Evolutionary conservation across 352 stramenopile species (phyloP).

Genomic region (Pythium brassicae): DNA sequence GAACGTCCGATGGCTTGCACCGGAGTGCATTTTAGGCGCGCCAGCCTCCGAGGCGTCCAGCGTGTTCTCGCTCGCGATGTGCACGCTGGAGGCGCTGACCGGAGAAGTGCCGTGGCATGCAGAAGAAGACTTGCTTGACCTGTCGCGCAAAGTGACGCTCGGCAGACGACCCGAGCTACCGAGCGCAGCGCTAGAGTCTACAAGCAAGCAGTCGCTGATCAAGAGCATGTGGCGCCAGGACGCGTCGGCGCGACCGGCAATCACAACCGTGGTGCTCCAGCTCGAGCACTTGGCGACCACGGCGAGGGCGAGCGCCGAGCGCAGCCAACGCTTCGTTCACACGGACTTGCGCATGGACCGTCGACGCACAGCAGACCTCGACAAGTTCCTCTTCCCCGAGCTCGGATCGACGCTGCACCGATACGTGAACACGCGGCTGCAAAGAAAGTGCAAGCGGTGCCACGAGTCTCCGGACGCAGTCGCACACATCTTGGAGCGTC

Average conservation of each 20-base stretch:
- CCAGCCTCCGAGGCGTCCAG: neutral
- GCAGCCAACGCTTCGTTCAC: too few relatives aligned
- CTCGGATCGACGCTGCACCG: neutral
- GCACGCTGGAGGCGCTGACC: neutral
- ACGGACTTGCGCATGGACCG: too few relatives aligned
- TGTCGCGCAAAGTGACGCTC: neutral
- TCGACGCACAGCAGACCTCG: neutral
- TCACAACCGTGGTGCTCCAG: neutral
- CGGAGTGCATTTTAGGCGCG: neutral
- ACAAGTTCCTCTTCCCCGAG: neutral
- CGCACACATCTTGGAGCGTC: neutral
- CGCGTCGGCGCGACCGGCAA: neutral
- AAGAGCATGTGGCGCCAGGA: neutral
- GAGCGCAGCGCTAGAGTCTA: neutral
- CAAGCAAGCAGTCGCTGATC: neutral
- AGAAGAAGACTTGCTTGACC: neutral
- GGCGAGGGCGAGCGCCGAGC: neutral
- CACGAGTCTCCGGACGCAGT: neutral
- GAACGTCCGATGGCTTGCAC: neutral
- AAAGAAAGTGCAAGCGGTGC: neutral
- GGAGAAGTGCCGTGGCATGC: neutral
- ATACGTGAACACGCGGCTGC: neutral
- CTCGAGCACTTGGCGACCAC: neutral
- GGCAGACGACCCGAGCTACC: too few relatives aligned
- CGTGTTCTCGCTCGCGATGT: conserved; percentile 1